Evolutionary conservation across 1,284 basidiomycete species (phyloP).

Genomic region (Leccinum pachyderme): DNA sequence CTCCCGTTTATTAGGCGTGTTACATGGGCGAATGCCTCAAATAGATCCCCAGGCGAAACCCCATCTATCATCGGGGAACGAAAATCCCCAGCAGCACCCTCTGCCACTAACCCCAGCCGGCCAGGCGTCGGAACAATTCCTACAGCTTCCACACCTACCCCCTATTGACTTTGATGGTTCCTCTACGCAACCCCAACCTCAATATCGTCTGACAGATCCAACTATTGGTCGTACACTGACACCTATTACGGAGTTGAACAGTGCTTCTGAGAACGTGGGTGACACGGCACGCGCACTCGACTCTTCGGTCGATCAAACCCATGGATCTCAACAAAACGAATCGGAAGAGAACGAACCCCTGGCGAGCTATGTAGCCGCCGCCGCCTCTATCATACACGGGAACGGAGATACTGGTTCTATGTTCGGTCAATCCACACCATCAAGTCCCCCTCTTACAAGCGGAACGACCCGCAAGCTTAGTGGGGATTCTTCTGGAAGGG

Average conservation of each 20-base stretch:
- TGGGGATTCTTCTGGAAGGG: slow-evolving; percentile 29
- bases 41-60: slow-evolving; percentile 29
- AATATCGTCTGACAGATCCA: slow-evolving; percentile 18
- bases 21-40: slow-evolving; percentile 62
- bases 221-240: slow-evolving; percentile 35
- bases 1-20: slow-evolving; percentile 57
- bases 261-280: slow-evolving; percentile 23
- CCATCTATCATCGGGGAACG: slow-evolving; percentile 11
- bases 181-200: slow-evolving; percentile 19
- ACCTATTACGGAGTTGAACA: slow-evolving; percentile 48
- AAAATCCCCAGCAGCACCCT: slow-evolving; percentile 22
- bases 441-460: slow-evolving; percentile 25
- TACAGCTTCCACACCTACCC: slow-evolving; percentile 42
- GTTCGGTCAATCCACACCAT: slow-evolving; percentile 9
- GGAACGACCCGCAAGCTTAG: slow-evolving; percentile 28
- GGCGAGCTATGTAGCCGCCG: slow-evolving; percentile 8
- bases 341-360: slow-evolving; percentile 31
- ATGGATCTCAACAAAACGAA: slow-evolving; percentile 10
- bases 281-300: slow-evolving; percentile 19
- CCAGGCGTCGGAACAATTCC: slow-evolving; percentile 20
- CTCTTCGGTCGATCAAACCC: slow-evolving; percentile 26
- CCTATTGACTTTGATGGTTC: slow-evolving; percentile 42
- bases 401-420: slow-evolving; percentile 15
- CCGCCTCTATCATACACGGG: slow-evolving; percentile 25
- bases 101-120: slow-evolving; percentile 9